Base-by-base conservation (phyloP, 129 eudicot species). In the Saposhnikovia divaricata region DNA sequence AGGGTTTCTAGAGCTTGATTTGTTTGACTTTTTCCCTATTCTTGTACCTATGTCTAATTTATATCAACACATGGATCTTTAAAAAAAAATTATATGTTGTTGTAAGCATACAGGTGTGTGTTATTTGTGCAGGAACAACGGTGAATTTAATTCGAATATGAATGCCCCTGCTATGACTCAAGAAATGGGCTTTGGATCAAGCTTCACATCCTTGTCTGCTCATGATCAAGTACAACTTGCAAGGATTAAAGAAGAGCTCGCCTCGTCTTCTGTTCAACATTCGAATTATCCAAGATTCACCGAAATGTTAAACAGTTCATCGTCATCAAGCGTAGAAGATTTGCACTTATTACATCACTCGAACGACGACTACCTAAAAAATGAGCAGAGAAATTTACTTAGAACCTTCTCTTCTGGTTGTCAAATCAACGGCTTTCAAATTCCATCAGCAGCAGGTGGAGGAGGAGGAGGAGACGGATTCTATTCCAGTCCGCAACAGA, bases 181-280 rank as follows among this genome's bases (percentile, higher is more conserved):
- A 82, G 85, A 83, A 43, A 42, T 88, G 87, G 85, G 86, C n/a
- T 85, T 86, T 43, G 79, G 74, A 61, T 61, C 69, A 61, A 68
- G 76, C 21, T 34, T 59, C 80, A 47, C 82, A 15, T 25, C 69
- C 31, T 74, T 83, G 73, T 78, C 82, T 81, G 37, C 81, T 73
- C 81, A 87, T 16, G 85, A 87, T 66, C 72, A 68, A 73, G 63
- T 82, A 39, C 86, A 84, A 23, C 90, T 86, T 10, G 45, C 87
- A n/a, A 80, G 87, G 63, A 85, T 85, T 65, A 93, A 90, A 78
- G 87, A 84, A 72, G 92, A 88, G 42, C 75, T 88, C 74, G 79
- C 85, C 80, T 83, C 85, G 5, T 71, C 75, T 34, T 37, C 75
- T 14, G 45, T 57, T 15, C 37, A 79, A 46, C 78, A 46, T 46